Evolutionary conservation across 176 grass and related monocot genomes (phyloP), one percentile per base, ranked within the genome.

Genomic region (Canna indica): DNA sequence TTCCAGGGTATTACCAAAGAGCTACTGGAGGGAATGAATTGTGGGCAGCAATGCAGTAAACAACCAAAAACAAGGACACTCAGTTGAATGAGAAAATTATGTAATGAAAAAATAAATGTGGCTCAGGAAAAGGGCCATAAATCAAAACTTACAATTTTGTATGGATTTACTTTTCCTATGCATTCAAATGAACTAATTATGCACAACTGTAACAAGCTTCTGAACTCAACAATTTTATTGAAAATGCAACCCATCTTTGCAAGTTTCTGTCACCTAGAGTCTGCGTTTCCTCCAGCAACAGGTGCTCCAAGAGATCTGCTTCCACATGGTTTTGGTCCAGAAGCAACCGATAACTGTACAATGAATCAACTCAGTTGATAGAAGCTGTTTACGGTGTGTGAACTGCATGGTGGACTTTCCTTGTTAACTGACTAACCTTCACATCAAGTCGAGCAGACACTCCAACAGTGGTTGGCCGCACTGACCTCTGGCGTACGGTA

Each of bases 361-460:
- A 70, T 70, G 44, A 70, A 39, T 66, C 33, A 30, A 70, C 67
- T 30, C 15, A 30, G 59, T 62, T 30, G 59, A 30, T 14, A 28
- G 8, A 47, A 18, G n/a, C 16, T 28, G 27, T 50, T 59, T 52
- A 20, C 26, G 16, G 68, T 50, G 68, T 30, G 42, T n/a, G 68
- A 69, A 78, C 80, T 48, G 47, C 72, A 71, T 71, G 52, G 69
- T 78, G 28, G 8, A 85, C 69, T 77, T 79, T 84, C 48, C 83
- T 78, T 61, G 81, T 73, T 69, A 78, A 47, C 41, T 68, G 76
- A 32, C 71, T 62, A 24, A 78, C 75, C 47, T 42, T 83, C 4
- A 86, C 81, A 44, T 95, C 87, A 0, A 76, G 83, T 45, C 91
- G 82, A 2, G 91, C 91, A 11, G 91, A 95, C 12, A 95, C 82